Base-by-base conservation (phyloP, 2,329 filamentous ascomycete genomes). In the Pestalotiopsis sp. region DNA sequence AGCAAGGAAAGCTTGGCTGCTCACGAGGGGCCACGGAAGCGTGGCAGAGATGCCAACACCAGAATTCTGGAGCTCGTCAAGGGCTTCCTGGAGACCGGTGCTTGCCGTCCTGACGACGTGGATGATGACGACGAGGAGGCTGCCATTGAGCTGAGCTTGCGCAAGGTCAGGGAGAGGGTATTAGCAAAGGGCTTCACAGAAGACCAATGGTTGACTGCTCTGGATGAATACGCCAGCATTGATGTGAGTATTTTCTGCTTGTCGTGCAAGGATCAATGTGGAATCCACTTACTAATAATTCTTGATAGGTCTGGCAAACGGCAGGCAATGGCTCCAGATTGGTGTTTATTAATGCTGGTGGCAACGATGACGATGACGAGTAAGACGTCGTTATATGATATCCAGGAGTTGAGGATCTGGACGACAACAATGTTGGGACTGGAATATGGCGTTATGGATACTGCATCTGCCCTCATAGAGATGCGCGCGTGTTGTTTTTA, bases 21-120 rank as follows among this genome's bases (percentile, higher is more conserved):
- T 40, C 93, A 97, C 71, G 85, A 83, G 65, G 76, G 75, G 31
- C 87, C 77, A 76, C 80, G 85, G 63, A 83, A 89, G 64, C 88
- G 91, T 68, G 91, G 93, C 74, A 89, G 92, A 74, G 97, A 93
- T 66, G 91, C 94, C 36, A 95, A 89, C 81, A 95, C 91, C 80
- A 93, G 93, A 80, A 98, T 99, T 76, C 98, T 97, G 83, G 96
- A 97, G 80, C 89, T 99, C 72, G 93, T 99, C 82, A 93, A 95
- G 78, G 90, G 89, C 4, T 91, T 98, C 82, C 91, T 93, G 60
- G 95, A 97, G 75, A 91, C 90, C 66, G 95, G 95, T 68, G 94
- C 94, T 66, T 94, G 95, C 74, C 91, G 93, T 57, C 90, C 94
- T 61, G 94, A 87, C 36, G 86, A 78, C 74, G 88, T 74, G 84